phyloP scores from a whole-genome alignment of 2,329 filamentous ascomycete species.

The Venturia pyrina region DNA sequence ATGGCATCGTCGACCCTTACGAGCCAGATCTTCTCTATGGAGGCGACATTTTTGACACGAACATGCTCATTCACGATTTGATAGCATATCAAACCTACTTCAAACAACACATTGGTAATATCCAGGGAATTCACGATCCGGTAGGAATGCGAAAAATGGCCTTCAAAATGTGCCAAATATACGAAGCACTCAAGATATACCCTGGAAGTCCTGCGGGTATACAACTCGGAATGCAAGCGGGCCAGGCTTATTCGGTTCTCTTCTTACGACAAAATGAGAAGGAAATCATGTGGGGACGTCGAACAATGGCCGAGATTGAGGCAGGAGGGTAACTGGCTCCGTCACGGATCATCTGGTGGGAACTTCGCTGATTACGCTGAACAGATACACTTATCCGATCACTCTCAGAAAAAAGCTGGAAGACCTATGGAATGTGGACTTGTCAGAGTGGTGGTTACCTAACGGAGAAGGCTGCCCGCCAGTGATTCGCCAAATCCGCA shows the following conservation, averaged over 20 bases:
- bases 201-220: conserved; percentile 60
- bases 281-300: conserved; percentile 69
- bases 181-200: conserved; percentile 67
- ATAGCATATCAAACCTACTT: conserved; percentile 73
- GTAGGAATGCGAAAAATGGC: conserved; percentile 50
- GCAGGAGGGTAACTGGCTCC: conserved; percentile 56
- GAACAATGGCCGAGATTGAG: conserved; percentile 71
- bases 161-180: conserved; percentile 64
- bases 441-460: conserved; percentile 82
- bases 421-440: conserved; percentile 61
- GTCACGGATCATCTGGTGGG: not conserved
- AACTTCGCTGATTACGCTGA: not conserved
- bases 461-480: conserved; percentile 66
- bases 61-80: conserved; percentile 66
- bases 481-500: conserved; percentile 66
- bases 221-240: conserved; percentile 63
- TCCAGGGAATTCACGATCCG: conserved; percentile 24
- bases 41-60: conserved; percentile 63
- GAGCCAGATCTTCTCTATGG: conserved; percentile 58
- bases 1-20: conserved; percentile 67
- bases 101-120: conserved; percentile 57
- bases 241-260: conserved; percentile 63
- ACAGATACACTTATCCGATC: conserved; percentile 73
- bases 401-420: conserved; percentile 67
- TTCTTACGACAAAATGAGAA: conserved; percentile 68